These are phyloP conservation scores for Fusarium drepaniforme DNA, from an alignment of 2,329 filamentous ascomycete genomes.

Conservation along the genomic window DNA sequence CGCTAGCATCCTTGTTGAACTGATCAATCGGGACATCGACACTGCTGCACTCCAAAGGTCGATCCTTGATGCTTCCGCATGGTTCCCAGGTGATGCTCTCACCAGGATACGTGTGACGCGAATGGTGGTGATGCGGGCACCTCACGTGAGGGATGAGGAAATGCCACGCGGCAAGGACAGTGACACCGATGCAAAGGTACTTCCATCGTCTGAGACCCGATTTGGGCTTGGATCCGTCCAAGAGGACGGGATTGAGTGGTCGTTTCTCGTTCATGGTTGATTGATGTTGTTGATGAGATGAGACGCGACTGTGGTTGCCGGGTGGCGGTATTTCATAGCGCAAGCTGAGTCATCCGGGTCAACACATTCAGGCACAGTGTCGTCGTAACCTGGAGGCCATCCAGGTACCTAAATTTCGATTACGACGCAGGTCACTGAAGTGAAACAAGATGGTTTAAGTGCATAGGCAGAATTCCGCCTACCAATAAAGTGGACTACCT, in stretches of 20 bases:
- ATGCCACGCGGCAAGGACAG: constrained; percentile 16
- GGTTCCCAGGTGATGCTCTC: constrained; percentile 49
- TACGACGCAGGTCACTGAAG: neutral
- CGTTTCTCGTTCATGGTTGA: constrained; percentile 24
- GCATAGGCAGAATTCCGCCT: neutral
- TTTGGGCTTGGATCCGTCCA: neutral
- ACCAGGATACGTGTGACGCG: constrained; percentile 14
- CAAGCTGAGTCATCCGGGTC: neutral
- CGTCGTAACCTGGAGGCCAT: neutral
- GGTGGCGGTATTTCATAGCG: neutral
- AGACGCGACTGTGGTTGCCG: neutral
- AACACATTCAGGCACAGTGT: neutral
- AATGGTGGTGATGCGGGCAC: constrained; percentile 22
- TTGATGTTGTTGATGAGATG: neutral
- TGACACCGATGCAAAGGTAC: constrained; percentile 13
- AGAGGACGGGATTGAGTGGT: neutral
- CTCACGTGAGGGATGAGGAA: constrained; percentile 12
- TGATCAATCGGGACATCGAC: constrained; percentile 62
- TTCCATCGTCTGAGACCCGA: constrained; percentile 23
- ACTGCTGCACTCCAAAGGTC: constrained; percentile 56
- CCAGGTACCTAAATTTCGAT: neutral
- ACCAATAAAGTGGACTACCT: neutral
- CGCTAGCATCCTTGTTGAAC: constrained; percentile 49
- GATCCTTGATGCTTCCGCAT: constrained; percentile 54
- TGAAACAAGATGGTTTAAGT: neutral